Percentiles rank a stretch among this genome's conserved stretches.
Conservation (phyloP, 164 flowering plant genomes). For the Chimonanthus praecox region DNA sequence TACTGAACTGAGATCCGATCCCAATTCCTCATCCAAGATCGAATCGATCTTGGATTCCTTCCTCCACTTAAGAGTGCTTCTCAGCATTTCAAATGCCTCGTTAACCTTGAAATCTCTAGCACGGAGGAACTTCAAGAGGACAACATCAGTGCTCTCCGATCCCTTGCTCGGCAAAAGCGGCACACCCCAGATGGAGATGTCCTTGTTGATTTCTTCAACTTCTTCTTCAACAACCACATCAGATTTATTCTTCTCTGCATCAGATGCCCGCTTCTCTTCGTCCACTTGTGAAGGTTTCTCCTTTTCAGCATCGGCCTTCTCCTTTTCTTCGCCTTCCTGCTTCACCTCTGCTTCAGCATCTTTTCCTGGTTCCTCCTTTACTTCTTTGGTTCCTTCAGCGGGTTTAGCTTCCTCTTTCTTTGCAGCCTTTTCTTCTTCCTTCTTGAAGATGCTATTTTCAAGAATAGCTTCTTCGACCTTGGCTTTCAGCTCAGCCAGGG, state of each 20-base stretch:
- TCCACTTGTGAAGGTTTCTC: background rate
- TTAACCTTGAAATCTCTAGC: conserved; percentile 67
- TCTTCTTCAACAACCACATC: conserved; percentile 8
- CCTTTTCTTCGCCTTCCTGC: conserved; percentile 8
- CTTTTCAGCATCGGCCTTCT: conserved; percentile 7
- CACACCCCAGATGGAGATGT: conserved; percentile 65
- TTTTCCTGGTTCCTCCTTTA: background rate
- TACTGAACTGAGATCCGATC: conserved; percentile 14
- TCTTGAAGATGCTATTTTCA: conserved; percentile 31
- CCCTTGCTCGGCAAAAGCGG: conserved; percentile 62
- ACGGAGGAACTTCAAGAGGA: conserved; percentile 67
- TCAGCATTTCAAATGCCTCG: conserved; percentile 71
- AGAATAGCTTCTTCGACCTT: conserved; percentile 68
- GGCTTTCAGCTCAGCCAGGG: conserved; percentile 47
- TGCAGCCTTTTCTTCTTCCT: conserved; percentile 13
- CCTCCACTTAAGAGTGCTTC: conserved; percentile 64
- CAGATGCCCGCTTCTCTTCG: conserved; percentile 4
- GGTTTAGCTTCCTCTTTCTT: background rate
- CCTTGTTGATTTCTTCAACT: conserved; percentile 14
- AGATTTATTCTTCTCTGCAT: conserved; percentile 4
- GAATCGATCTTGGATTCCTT: conserved; percentile 41
- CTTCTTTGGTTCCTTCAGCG: background rate
- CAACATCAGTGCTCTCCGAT: conserved; percentile 36
- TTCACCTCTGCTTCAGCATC: background rate
- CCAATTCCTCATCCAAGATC: conserved; percentile 41